Evolutionary conservation across 805 yeast species (phyloP).

Genomic region (Sporopachydermia quercuum): DNA sequence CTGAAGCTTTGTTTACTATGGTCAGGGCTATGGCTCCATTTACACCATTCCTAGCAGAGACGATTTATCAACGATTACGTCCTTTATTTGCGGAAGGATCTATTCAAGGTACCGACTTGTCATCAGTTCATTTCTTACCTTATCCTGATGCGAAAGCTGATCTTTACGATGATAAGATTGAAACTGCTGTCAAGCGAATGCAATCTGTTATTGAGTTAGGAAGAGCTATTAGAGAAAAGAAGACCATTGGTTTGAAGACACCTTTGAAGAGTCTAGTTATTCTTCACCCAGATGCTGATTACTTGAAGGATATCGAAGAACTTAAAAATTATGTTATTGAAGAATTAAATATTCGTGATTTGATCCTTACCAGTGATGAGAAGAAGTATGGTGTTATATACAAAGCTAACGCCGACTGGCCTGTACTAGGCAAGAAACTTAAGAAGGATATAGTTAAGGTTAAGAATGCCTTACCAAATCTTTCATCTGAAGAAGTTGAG

Average conservation of each 20-base stretch:
- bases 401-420: slow-evolving; percentile 97
- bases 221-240: slow-evolving; percentile 93
- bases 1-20: slow-evolving; percentile 79
- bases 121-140: slow-evolving; percentile 83
- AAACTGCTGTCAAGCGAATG: slow-evolving; percentile 85
- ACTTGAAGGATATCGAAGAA: slow-evolving; percentile 63
- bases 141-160: slow-evolving; percentile 77
- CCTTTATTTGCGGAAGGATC: slow-evolving; percentile 44
- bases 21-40: slow-evolving; percentile 97
- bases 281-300: slow-evolving; percentile 61
- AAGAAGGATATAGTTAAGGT: slow-evolving; percentile 89
- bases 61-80: slow-evolving; percentile 65
- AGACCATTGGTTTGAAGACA: slow-evolving; percentile 82
- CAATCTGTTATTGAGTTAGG: slow-evolving; percentile 94
- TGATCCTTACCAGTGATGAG: slow-evolving; percentile 82
- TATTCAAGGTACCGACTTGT: slow-evolving; percentile 34
- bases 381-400: slow-evolving; percentile 82
- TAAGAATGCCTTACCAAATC: slow-evolving; percentile 78
- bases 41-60: slow-evolving; percentile 91
- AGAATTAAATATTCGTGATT: slow-evolving; percentile 83
- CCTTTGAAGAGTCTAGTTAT: slow-evolving; percentile 84
- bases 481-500: slow-evolving; percentile 75
- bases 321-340: slow-evolving; percentile 70
- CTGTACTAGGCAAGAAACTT: slow-evolving; percentile 91
- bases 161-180: slow-evolving; percentile 69